Percentiles rank a stretch among this genome's conserved stretches.
These are phyloP conservation scores for Schizonepeta tenuifolia DNA, from an alignment of 257 asterid species.

Conservation along the genomic window DNA sequence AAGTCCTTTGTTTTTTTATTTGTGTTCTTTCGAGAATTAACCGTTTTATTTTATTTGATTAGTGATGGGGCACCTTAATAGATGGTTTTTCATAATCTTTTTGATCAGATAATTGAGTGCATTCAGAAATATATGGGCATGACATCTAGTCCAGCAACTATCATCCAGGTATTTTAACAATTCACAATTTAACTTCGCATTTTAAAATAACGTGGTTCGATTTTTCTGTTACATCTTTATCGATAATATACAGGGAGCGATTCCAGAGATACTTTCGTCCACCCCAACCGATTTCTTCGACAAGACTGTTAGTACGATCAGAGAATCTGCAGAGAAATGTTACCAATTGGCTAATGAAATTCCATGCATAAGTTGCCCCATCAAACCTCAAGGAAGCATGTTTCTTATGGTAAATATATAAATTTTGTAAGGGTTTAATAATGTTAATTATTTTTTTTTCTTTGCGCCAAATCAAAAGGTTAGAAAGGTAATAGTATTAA, in stretches of 20 bases:
- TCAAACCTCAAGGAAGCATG: constrained; percentile 75
- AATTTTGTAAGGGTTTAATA: background rate
- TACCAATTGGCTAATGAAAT: constrained; percentile 39
- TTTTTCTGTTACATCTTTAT: background rate
- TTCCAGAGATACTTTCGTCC: constrained; percentile 55
- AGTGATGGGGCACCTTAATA: too few relatives aligned
- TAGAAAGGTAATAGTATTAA: background rate
- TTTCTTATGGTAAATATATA: constrained; percentile 60
- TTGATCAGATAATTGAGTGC: constrained; percentile 51
- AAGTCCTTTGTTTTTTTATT: too few relatives aligned
- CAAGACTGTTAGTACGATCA: constrained; percentile 43
- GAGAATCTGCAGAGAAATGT: constrained; percentile 57
- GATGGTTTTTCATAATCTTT: background rate
- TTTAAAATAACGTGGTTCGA: too few relatives aligned
- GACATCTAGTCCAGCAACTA: constrained; percentile 47
- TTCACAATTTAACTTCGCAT: too few relatives aligned
- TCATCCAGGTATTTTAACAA: constrained; percentile 43
- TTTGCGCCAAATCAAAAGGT: background rate
- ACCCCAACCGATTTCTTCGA: constrained; percentile 49
- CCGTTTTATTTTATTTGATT: too few relatives aligned
- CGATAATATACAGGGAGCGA: constrained; percentile 57
- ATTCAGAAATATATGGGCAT: constrained; percentile 53
- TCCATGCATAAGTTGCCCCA: constrained; percentile 52
- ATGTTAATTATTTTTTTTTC: background rate
- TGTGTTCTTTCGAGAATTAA: too few relatives aligned